Percentiles rank a stretch among this genome's conserved stretches.
phyloP scores from a whole-genome alignment of 1,284 basidiomycete genomes.

The Polyporus tsugae region DNA sequence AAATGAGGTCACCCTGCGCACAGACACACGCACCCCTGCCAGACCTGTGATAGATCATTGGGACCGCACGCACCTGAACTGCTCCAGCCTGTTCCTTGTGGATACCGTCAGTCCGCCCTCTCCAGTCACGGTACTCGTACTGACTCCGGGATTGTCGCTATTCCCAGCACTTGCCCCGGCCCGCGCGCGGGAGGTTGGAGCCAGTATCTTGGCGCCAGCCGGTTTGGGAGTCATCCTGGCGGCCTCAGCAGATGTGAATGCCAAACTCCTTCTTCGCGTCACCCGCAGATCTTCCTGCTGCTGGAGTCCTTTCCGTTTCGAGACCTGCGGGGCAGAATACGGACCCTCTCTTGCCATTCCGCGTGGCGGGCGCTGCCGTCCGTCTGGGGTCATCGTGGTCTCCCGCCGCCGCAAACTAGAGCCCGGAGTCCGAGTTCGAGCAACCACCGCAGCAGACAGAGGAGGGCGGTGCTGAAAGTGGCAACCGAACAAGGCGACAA shows the following conservation, averaged over 20 bases:
- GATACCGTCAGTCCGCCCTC: conserved; percentile 23
- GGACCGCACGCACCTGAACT: conserved; percentile 40
- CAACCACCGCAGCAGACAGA: background rate
- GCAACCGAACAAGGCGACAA: conserved; percentile 1
- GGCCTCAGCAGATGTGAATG: conserved; percentile 31
- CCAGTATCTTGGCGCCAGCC: conserved; percentile 16
- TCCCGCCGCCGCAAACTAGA: conserved; percentile 48
- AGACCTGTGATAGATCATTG: conserved; percentile 20
- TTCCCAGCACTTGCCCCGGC: conserved; percentile 26
- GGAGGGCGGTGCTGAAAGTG: conserved; percentile 11
- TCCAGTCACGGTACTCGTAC: conserved; percentile 10
- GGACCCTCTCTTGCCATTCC: conserved; percentile 22
- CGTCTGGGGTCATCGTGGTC: conserved; percentile 57
- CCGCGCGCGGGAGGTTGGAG: conserved; percentile 32
- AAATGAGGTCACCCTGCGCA: conserved; percentile 30
- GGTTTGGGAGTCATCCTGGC: conserved; percentile 31
- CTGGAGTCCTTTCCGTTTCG: conserved; percentile 30
- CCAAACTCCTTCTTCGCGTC: conserved; percentile 35
- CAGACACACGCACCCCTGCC: conserved; percentile 6
- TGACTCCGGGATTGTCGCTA: conserved; percentile 20
- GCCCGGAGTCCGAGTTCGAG: background rate
- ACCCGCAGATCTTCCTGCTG: conserved; percentile 37
- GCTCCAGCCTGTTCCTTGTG: conserved; percentile 38
- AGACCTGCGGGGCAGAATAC: conserved; percentile 32
- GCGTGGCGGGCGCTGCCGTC: conserved; percentile 40